Base-by-base conservation (phyloP, 768 basidiomycete genomes). In the Epithele typhae region DNA sequence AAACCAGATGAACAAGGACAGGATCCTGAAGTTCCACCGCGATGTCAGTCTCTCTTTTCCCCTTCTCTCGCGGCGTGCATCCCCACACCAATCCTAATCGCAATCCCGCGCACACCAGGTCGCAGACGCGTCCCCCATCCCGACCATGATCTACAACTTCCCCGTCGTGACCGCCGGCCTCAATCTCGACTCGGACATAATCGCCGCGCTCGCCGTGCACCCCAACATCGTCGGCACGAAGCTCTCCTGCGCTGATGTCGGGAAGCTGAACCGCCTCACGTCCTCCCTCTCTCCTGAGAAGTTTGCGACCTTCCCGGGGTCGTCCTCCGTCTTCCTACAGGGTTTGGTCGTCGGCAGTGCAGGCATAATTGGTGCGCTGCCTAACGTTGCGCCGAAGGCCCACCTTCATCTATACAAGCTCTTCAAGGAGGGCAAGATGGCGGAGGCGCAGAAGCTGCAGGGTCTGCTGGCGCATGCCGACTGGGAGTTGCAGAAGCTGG, bases 161-260 rank as follows among this genome's bases (percentile, higher is more conserved):
- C 87, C 90, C 35, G 73, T 70, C 38, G 87, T 87, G 44, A 85
- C 84, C 12, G 82, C 89, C 1, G 89, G 91, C 12, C 77, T 87
- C 50, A 87, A 94, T 60, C 78, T 94, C 32, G 85, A 90, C 62
- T 90, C 88, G 0, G 89, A 92, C 62, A 74, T 76, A 41, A 75
- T 94, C 57, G 72, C 72, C 40, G 69, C 73, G 15, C 75, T 93
- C 25, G 82, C 85, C 3, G 64, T 75, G 37, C 89, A 91, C 61
- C 86, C 86, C 5, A 92, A 92, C 66, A 88, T 90, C 54, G 84
- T 92, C 49, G 91, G 91, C 48, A 81, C 78, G 41, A 92, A 87
- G 66, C 73, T 93, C 19, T 92, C 91, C 25, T 92, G 89, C 61
- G 89, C 84, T 4, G 84, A 82, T 55, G 80, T 93, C 47, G 88